phyloP scores from a whole-genome alignment of 345 rosid genomes.

The Lepidium sativum region DNA sequence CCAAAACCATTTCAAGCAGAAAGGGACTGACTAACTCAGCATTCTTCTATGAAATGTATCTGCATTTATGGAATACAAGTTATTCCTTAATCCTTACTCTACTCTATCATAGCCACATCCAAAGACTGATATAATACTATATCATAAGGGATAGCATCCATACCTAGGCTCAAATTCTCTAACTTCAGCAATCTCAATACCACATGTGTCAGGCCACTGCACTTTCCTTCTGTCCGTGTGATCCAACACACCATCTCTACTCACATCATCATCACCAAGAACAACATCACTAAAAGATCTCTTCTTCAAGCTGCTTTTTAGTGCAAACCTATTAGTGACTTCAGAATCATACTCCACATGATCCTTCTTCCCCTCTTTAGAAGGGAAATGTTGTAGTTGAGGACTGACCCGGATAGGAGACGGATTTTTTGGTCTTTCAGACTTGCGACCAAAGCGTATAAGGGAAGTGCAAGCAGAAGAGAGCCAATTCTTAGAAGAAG shows the following conservation, averaged over 20 bases:
- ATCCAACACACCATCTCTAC: constrained; percentile 33
- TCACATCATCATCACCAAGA: constrained; percentile 40
- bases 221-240: constrained; percentile 69
- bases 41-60: neutral
- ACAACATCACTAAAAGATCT: constrained; percentile 29
- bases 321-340: constrained; percentile 35
- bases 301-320: constrained; percentile 84
- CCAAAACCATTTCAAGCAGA: neutral
- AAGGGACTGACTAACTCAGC: neutral
- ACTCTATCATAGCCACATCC: neutral
- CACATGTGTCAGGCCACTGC: constrained; percentile 90
- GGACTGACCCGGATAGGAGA: constrained; percentile 69
- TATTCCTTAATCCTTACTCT: neutral
- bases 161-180: constrained; percentile 99
- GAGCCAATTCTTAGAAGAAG: constrained; percentile 61
- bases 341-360: constrained; percentile 31
- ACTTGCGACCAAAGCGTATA: constrained; percentile 80
- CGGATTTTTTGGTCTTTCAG: constrained; percentile 54
- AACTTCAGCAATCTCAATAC: constrained; percentile 78
- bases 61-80: neutral
- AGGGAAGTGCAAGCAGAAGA: constrained; percentile 77
- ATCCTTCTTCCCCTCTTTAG: constrained; percentile 30
- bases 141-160: neutral
- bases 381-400: constrained; percentile 44
- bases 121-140: neutral